Evolutionary conservation across 208 protist genomes (phyloP).

Genomic region (Borovskyia barvae): DNA sequence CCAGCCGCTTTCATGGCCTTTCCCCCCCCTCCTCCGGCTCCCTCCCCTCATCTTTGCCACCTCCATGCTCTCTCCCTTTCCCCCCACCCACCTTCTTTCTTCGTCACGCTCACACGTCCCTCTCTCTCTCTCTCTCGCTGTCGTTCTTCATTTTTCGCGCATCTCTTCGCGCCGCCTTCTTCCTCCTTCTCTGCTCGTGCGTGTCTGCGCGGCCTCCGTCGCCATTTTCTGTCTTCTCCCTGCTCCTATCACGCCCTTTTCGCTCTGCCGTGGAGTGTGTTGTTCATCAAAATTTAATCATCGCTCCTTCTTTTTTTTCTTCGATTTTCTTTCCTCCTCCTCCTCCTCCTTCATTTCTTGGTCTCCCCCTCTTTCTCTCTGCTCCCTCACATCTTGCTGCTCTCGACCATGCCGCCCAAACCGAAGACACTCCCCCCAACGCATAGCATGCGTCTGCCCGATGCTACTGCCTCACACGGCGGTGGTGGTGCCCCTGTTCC

Average conservation of each 20-base stretch:
- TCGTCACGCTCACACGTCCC: background rate
- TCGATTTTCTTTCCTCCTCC: background rate
- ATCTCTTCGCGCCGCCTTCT: too few species aligned
- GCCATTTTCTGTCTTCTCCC: background rate
- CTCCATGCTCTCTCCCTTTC: background rate
- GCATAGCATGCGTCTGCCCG: too few species aligned
- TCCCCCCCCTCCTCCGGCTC: too few species aligned
- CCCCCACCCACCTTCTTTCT: background rate
- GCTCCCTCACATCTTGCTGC: too few species aligned
- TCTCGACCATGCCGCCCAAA: too few species aligned
- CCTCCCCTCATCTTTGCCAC: background rate
- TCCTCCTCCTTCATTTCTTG: background rate
- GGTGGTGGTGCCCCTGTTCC: background rate
- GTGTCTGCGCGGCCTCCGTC: background rate
- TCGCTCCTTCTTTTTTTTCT: constrained; percentile 1
- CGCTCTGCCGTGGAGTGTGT: background rate
- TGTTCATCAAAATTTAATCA: background rate
- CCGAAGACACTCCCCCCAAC: too few species aligned
- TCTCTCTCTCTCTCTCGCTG: background rate
- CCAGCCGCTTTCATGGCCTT: too few species aligned
- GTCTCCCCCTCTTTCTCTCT: background rate
- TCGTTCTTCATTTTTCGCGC: too few species aligned
- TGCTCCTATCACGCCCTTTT: background rate
- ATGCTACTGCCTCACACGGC: too few species aligned
- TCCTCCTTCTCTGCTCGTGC: background rate